These are phyloP conservation scores for Aphanomyces invadans DNA, from an alignment of 352 stramenopile genomes.

Conservation along the genomic window DNA sequence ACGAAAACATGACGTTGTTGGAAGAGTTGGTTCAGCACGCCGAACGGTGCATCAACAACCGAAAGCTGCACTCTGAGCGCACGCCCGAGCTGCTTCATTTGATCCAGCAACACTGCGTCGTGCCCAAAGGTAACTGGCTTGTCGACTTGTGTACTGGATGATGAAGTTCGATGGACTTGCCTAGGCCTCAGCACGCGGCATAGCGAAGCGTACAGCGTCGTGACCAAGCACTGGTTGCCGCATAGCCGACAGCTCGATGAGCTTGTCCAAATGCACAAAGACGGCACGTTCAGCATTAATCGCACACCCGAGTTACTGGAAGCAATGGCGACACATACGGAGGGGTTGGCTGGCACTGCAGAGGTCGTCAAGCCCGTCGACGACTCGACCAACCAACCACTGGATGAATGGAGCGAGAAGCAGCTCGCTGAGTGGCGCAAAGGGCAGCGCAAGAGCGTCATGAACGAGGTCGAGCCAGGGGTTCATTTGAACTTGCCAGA, in stretches of 20 bases:
- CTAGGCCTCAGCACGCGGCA: conserved; percentile 35
- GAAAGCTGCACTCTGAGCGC: conserved; percentile 63
- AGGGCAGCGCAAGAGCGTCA: conserved; percentile 46
- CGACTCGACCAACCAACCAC: conserved; percentile 29
- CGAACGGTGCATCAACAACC: conserved; percentile 60
- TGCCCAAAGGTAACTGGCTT: conserved; percentile 30
- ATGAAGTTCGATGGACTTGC: background rate
- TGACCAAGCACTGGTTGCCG: conserved; percentile 51
- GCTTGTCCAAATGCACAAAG: conserved; percentile 66
- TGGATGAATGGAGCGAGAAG: conserved; percentile 34
- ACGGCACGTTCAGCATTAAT: conserved; percentile 67
- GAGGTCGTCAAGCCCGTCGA: conserved; percentile 34
- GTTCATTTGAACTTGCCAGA: conserved; percentile 27
- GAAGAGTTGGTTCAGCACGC: conserved; percentile 45
- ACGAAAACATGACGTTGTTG: conserved; percentile 37
- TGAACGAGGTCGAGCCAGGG: conserved; percentile 33
- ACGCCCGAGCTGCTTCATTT: conserved; percentile 51
- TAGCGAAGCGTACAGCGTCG: conserved; percentile 51
- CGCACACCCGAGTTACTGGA: conserved; percentile 57
- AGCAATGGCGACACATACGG: conserved; percentile 60
- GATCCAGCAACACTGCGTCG: conserved; percentile 54
- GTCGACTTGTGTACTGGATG: background rate
- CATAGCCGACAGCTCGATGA: conserved; percentile 47
- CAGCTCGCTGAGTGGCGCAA: conserved; percentile 59
- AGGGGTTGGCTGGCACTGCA: conserved; percentile 44